phyloP scores from a whole-genome alignment of 345 rosid genomes.

The Salix viminalis region DNA sequence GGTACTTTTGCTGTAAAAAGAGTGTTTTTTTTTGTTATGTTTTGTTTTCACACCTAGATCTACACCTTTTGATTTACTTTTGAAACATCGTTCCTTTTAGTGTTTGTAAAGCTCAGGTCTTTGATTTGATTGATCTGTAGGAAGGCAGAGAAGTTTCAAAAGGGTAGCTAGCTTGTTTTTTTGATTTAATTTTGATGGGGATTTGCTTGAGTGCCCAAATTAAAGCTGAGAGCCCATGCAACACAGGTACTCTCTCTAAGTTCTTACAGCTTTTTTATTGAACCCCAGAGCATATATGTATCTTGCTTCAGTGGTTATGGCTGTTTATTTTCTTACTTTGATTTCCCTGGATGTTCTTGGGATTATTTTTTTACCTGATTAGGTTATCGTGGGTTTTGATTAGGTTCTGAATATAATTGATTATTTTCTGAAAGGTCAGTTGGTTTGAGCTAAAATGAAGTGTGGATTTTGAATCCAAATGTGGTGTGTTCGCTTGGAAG shows the following conservation, averaged over 20 bases:
- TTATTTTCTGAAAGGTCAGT: not conserved
- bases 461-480: conserved; percentile 2
- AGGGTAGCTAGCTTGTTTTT: conserved; percentile 17
- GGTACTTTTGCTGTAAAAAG: not conserved
- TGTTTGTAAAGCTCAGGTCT: conserved; percentile 3
- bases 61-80: conserved; percentile 23
- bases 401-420: not conserved
- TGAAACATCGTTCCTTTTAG: conserved; percentile 15
- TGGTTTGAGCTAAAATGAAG: not conserved
- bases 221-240: conserved; percentile 75
- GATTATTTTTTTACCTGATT: not conserved
- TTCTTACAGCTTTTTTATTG: not conserved
- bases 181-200: conserved; percentile 55
- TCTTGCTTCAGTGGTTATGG: not conserved
- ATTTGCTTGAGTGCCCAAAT: conserved; percentile 80
- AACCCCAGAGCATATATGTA: not conserved
- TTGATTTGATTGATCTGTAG: conserved; percentile 23
- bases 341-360: not conserved
- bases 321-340: not conserved
- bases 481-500: not conserved
- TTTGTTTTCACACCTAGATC: conserved; percentile 30
- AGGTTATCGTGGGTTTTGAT: not conserved
- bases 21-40: not conserved
- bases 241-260: conserved; percentile 45
- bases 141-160: conserved; percentile 12